Base-by-base conservation (phyloP, 2,329 filamentous ascomycete genomes). In the Fusarium devonianum region DNA sequence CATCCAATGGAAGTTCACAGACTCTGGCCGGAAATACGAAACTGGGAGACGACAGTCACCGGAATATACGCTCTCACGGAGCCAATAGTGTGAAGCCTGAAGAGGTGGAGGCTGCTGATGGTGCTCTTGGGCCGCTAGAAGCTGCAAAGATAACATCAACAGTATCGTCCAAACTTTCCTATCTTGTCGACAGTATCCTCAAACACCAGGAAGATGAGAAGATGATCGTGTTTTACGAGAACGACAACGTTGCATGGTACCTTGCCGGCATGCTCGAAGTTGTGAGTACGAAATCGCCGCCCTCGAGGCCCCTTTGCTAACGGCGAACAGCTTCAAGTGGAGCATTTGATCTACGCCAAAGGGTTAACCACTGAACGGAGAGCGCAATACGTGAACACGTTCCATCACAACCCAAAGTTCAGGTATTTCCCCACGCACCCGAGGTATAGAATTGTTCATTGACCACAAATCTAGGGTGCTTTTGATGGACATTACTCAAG, bases 171-270 rank as follows among this genome's bases (percentile, higher is more conserved):
- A 97, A 97, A 70, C 77, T 97, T 3, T 92, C 89, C 3, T 96
- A 97, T 64, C 76, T 97, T 5, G 75, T 96, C 13, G 87, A 92
- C 43, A 79, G 83, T 22, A 85, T 97, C 10, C 70, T 86, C 5
- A 76, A 81, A 41, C 78, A 92, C 53, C 84, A 94, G 42, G 71
- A 78, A 1, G 73, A 80, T 0, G 92, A 96, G 64, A 96, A 97
- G 70, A 94, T 95, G 4, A 84, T 97, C 41, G 82, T 97, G 8
- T 97, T 97, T 69, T 97, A 96, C 68, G 91, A 96, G 53, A 88
- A 89, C 22, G 88, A 94, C 52, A 93, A 96, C 61, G 81, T 89
- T 2, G 92, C 91, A 1, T 96, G 84, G 70, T 96, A 95, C 72
- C 82, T 97, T 28, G 89, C 90, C 0, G 86, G 92, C 66, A 85